Evolutionary conservation across 306 rosid species (phyloP), one percentile per base, ranked within the genome.

Genomic region (Inga laurina): DNA sequence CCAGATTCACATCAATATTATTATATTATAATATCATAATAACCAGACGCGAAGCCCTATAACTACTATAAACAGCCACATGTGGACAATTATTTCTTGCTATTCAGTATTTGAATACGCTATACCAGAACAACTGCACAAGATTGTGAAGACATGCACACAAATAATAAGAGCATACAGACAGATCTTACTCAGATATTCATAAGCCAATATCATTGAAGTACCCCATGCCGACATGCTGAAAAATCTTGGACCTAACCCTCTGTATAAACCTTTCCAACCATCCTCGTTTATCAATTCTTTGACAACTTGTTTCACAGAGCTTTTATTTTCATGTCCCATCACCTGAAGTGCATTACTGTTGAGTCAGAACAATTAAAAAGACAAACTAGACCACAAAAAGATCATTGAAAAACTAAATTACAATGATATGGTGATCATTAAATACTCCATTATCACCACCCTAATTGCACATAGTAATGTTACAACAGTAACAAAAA

Each of bases 201-300:
- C 98, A 80, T 95, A 95, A 72, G 94, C 70, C 89, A 95, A 68
- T 73, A 95, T 91, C 98, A 95, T 93, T 35, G 98, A 95, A 61
- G 98, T 95, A 59, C 98, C 98, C 98, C 97, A 95, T 3, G 94
- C 94, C 1, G 98, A 95, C 94, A 88, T 90, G 89, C 98, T 95
- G 90, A 95, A 82, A 84, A 95, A 93, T 85, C 98, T 90, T 84
- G 98, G 98, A 82, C 97, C 97, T 83, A 95, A 79, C 19, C 98
- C 98, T 86, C 92, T 92, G 77, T 95, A 95, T 21, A 95, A 84
- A 62, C 98, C 98, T 88, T 84, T 88, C 98, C 97, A 93, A 70
- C 98, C 98, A 69, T 95, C 98, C 62, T 95, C 98, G 3, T 56
- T 54, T 37, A 95, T 85, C 83, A 95, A 89, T 82, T 86, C 87